Evolutionary conservation across 176 grass and related monocot genomes (phyloP), one percentile per base, ranked within the genome.

Genomic region (Carex parvula): DNA sequence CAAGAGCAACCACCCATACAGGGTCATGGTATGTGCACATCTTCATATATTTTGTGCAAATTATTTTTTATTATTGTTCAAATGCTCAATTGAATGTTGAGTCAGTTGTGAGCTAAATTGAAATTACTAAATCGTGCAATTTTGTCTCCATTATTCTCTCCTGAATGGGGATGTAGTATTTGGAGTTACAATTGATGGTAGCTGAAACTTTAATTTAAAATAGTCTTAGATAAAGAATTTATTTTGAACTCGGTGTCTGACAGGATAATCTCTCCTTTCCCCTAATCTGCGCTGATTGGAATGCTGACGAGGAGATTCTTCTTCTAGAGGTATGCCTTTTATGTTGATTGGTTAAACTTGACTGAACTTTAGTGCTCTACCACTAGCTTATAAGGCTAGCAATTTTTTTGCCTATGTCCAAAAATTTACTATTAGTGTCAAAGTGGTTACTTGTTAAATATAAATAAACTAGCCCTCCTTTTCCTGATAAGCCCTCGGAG

Each of bases 281-380:
- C 12, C 88, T 99, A 84, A 95, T 99, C 80, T 95, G 93, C 84
- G 81, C 93, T 56, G 96, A 99, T 85, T 99, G 96, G 96, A 99
- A 99, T 88, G 96, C 96, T 41, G 96, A 99, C 17, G 93, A 99
- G 68, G 96, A 99, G 89, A 99, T 99, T 85, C 90, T 99, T 65
- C 93, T 99, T 84, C 80, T 99, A 68, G 96, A 99, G 96, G 96
- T 99, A 90, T 12, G 64, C 41, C 46, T 15, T 11, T n/a, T 41
- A 53, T 42, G 1, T 76, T 76, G 71, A 76, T 76, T 54, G 20
- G 15, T 76, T 54, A 53, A 71, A 20, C 39, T 46, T 71, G 68
- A 71, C 37, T 71, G 68, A 71, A 72, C 69, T 21, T 41, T 72
- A 21, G 39, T 3, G 9, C 17, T 30, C 22, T 76, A 76, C 46